Evolutionary conservation across 441 rosid species (phyloP).

Genomic region (Metrosideros polymorpha): DNA sequence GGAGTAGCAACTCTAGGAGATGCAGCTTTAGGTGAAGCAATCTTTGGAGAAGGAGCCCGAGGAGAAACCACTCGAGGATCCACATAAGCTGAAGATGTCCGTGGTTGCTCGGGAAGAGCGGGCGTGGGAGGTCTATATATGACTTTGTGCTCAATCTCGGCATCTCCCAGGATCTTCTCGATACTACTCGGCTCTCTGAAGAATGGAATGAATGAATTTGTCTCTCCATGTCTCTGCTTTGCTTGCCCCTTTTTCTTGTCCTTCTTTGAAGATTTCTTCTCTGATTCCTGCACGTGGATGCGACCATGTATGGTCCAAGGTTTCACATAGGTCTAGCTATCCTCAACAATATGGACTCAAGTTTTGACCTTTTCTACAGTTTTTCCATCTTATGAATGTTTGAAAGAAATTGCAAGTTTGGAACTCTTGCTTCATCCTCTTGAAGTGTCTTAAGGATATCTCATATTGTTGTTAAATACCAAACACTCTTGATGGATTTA

Average conservation of each 20-base stretch:
- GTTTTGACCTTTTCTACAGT: neutral
- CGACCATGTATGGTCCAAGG: neutral
- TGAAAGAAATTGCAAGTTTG: neutral
- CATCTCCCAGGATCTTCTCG: slow-evolving; percentile 90
- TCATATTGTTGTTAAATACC: neutral
- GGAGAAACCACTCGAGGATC: slow-evolving; percentile 47
- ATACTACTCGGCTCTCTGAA: slow-evolving; percentile 90
- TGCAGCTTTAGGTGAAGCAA: neutral
- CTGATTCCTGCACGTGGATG: slow-evolving; percentile 48
- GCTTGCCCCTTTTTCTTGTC: slow-evolving; percentile 48
- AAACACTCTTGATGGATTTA: neutral
- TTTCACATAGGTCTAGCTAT: neutral
- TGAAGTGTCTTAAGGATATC: neutral
- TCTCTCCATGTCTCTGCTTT: slow-evolving; percentile 57
- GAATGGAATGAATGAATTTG: slow-evolving; percentile 74
- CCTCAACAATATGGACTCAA: neutral
- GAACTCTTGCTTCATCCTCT: neutral
- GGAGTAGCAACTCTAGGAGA: slow-evolving; percentile 7
- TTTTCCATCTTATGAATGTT: neutral
- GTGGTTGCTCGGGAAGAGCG: slow-evolving; percentile 48
- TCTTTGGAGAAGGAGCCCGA: slow-evolving; percentile 1
- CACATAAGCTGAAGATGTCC: slow-evolving; percentile 34
- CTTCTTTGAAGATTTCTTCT: slow-evolving; percentile 49
- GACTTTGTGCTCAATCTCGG: slow-evolving; percentile 77
- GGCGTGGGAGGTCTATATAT: slow-evolving; percentile 67